These are phyloP conservation scores for Limnomonas spitsbergensis DNA, from an alignment of 139 green algal species.

Conservation along the genomic window DNA sequence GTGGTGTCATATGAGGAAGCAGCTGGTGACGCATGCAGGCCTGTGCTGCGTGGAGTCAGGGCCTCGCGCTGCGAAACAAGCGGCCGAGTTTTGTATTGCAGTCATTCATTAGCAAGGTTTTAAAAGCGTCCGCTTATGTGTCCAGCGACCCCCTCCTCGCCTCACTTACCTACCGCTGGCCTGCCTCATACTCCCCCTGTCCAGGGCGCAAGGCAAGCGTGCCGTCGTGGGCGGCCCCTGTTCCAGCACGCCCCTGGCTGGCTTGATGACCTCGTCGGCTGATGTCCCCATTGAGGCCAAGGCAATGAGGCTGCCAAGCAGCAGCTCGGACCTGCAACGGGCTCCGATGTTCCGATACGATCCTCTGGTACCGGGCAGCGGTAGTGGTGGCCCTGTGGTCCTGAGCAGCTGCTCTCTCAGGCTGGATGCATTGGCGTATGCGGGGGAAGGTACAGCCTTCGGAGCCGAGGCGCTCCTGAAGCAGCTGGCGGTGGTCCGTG, in stretches of 20 bases:
- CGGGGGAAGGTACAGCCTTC: not conserved
- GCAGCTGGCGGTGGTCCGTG: not conserved
- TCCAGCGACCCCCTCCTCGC: too few species aligned
- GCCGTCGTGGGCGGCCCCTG: too few species aligned
- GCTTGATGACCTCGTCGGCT: too few species aligned
- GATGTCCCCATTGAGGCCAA: too few species aligned
- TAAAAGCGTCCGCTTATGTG: too few species aligned
- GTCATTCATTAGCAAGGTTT: too few species aligned
- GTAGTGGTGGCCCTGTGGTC: not conserved
- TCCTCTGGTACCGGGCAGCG: not conserved
- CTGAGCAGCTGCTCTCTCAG: not conserved
- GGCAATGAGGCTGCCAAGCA: not conserved
- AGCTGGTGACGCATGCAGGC: too few species aligned
- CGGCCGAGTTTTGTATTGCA: not conserved
- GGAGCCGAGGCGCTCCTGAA: not conserved
- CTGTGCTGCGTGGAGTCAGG: not conserved
- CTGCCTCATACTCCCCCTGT: too few species aligned
- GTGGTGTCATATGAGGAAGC: not conserved
- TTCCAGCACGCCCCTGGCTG: too few species aligned
- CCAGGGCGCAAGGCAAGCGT: too few species aligned
- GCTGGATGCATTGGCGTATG: not conserved
- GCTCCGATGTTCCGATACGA: not conserved
- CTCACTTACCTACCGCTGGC: too few species aligned
- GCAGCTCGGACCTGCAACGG: not conserved
- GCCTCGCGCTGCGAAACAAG: not conserved